Conservation (phyloP, 768 basidiomycete species). For the Rhodotorula babjevae region DNA sequence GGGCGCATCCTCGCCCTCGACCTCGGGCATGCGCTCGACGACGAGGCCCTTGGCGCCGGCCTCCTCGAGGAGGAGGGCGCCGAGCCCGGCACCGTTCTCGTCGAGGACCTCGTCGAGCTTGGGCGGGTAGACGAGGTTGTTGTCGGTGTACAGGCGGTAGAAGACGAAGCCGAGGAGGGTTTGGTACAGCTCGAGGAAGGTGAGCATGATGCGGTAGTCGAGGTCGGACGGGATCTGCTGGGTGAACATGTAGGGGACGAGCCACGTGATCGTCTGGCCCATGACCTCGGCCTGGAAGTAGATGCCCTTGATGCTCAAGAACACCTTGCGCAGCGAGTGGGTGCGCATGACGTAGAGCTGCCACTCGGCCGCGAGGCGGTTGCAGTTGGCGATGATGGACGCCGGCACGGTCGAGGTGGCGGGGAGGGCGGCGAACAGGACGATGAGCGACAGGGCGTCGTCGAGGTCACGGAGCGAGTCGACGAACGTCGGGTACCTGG, state of each 20-base stretch:
- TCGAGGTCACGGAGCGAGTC: slow-evolving; percentile 94
- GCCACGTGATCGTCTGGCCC: slow-evolving; percentile 89
- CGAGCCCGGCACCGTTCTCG: slow-evolving; percentile 72
- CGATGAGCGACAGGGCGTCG: slow-evolving; percentile 91
- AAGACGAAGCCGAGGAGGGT: slow-evolving; percentile 91
- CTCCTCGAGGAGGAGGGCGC: slow-evolving; percentile 71
- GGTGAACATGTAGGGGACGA: slow-evolving; percentile 95
- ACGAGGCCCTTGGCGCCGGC: slow-evolving; percentile 42
- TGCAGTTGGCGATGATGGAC: slow-evolving; percentile 81
- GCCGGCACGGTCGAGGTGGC: slow-evolving; percentile 72
- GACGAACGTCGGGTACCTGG: slow-evolving; percentile 91
- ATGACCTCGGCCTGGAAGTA: slow-evolving; percentile 96
- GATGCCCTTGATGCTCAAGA: slow-evolving; percentile 94
- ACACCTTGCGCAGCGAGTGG: slow-evolving; percentile 75
- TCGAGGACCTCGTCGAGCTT: slow-evolving; percentile 85
- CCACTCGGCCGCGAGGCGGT: slow-evolving; percentile 88
- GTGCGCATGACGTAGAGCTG: slow-evolving; percentile 91
- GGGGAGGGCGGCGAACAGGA: slow-evolving; percentile 85
- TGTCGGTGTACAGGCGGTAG: slow-evolving; percentile 97
- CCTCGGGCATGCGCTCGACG: slow-evolving; percentile 45
- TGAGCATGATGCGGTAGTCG: slow-evolving; percentile 94
- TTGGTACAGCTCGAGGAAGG: slow-evolving; percentile 96
- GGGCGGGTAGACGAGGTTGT: slow-evolving; percentile 89
- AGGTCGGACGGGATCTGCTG: slow-evolving; percentile 91
- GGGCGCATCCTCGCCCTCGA: slow-evolving; percentile 26